A percentile compares a stretch with the other conserved stretches of the same genome.
Evolutionary conservation across 768 basidiomycete species (phyloP).

Genomic region (Collybia mongolica): DNA sequence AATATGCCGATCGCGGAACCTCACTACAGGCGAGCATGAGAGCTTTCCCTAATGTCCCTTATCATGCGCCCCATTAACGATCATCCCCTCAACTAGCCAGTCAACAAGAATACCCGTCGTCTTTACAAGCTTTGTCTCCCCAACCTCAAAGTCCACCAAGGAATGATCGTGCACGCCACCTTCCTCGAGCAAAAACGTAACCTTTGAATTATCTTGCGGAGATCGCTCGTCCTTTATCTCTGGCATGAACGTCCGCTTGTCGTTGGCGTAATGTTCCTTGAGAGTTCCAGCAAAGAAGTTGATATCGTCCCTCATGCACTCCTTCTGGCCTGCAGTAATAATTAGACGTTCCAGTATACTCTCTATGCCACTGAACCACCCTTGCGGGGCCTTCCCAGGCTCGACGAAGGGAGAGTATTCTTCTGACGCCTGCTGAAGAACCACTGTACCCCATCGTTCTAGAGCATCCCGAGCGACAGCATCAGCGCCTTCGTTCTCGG

Average conservation of each 20-base stretch:
- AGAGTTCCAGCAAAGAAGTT: slow-evolving; percentile 17
- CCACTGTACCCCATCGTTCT: slow-evolving; percentile 14
- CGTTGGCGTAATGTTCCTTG: slow-evolving; percentile 1
- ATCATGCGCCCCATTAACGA: too few relatives aligned
- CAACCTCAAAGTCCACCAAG: slow-evolving; percentile 17
- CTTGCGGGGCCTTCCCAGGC: slow-evolving; percentile 24
- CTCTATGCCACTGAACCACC: slow-evolving; percentile 31
- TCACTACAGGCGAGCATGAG: too few relatives aligned
- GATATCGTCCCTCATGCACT: slow-evolving; percentile 32
- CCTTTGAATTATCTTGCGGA: too few relatives aligned
- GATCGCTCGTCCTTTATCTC: too few relatives aligned
- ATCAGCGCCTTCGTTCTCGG: slow-evolving; percentile 24
- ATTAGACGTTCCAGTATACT: slow-evolving; percentile 29
- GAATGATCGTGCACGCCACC: slow-evolving; percentile 33
- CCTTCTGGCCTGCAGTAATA: slow-evolving; percentile 32
- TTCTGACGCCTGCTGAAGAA: slow-evolving; percentile 24
- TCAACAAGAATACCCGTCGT: slow-evolving; percentile 18
- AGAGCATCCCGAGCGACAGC: slow-evolving; percentile 14
- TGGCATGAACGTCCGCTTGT: not conserved
- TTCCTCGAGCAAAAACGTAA: slow-evolving; percentile 21
- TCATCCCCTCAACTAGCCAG: slow-evolving; percentile 20
- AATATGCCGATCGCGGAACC: too few relatives aligned
- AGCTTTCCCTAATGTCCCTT: too few relatives aligned
- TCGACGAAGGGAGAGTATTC: slow-evolving; percentile 28
- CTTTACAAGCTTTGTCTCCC: slow-evolving; percentile 13